phyloP scores from a whole-genome alignment of 2,329 filamentous ascomycete species.

The Arthrobotrys iridis region DNA sequence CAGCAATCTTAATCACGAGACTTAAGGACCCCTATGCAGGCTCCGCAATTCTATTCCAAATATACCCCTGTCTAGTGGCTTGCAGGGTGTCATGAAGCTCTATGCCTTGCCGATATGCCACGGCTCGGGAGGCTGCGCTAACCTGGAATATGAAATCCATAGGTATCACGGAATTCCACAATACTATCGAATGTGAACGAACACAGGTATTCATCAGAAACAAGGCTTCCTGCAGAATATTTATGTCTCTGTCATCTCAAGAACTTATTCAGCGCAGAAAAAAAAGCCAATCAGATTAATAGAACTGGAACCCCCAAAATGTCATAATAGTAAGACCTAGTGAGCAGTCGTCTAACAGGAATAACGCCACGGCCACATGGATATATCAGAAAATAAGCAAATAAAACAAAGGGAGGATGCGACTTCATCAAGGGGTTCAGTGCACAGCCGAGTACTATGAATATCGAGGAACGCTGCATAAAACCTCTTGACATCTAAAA shows the following conservation, averaged over 20 bases:
- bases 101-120: slow-evolving; percentile 14
- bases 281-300: background rate
- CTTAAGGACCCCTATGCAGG: background rate
- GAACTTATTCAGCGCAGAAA: background rate
- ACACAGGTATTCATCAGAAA: background rate
- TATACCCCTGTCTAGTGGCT: slow-evolving; percentile 21
- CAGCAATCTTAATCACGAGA: slow-evolving; percentile 3
- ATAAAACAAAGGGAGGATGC: background rate
- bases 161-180: slow-evolving; percentile 3
- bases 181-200: background rate
- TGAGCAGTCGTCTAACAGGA: slow-evolving; percentile 27
- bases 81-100: slow-evolving; percentile 8
- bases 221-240: background rate
- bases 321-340: background rate
- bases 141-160: background rate
- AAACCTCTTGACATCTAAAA: slow-evolving; percentile 6
- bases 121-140: slow-evolving; percentile 16
- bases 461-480: background rate
- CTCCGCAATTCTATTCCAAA: slow-evolving; percentile 36
- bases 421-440: background rate
- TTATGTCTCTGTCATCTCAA: background rate
- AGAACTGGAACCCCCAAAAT: background rate
- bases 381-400: slow-evolving; percentile 31
- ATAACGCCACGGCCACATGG: slow-evolving; percentile 40
- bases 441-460: slow-evolving; percentile 21